Base-by-base conservation (phyloP, 23 red algal species). In the Porphyridium purpureum region DNA sequence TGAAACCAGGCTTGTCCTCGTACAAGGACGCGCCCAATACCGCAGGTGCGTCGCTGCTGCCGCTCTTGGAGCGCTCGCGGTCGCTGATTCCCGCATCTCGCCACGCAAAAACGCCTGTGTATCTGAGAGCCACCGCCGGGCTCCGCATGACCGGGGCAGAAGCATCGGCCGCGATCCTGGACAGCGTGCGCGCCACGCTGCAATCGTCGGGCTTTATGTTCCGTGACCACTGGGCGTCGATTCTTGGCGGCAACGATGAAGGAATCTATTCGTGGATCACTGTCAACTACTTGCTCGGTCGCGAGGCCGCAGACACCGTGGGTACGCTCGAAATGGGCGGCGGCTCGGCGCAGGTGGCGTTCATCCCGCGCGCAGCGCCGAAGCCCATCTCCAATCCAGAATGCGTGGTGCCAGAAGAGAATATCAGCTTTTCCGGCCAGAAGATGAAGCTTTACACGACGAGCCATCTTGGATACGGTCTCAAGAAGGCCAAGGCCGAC, bases 211-310 rank as follows among this genome's bases (percentile, higher is more conserved):
- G 55, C 3, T 83, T 83, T 49, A 55, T 54, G 40, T 83, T 83
- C 34, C 38, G 17, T 44, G 11, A 17, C 38, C 11, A 28, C 14
- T 83, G 60, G 77, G 77, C 77, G 4, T 47, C 52, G 19, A 74
- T 83, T 72, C 52, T 83, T 30, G 57, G 54, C 4, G 77, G 77
- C 9, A 83, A 62, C 57, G 77, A 83, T 19, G 77, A 83, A 50
- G 77, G 56, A 15, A 44, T 83, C 15, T 83, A 83, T 52, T 73
- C 67, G 23, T 83, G 77, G 77, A 83, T 83, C 35, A 83, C 77
- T 0, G 77, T 83, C 47, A 83, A 83, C 59, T 83, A 71, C 26
- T 50, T 83, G 35, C 48, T 83, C 6, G 77, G 62, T 11, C 46
- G 77, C 9, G 49, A 36, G 38, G 40, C 66, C 27, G 49, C 22